Evolutionary conservation across 495 filamentous ascomycete genomes (phyloP).

Genomic region (Pyrenula massariospora): DNA sequence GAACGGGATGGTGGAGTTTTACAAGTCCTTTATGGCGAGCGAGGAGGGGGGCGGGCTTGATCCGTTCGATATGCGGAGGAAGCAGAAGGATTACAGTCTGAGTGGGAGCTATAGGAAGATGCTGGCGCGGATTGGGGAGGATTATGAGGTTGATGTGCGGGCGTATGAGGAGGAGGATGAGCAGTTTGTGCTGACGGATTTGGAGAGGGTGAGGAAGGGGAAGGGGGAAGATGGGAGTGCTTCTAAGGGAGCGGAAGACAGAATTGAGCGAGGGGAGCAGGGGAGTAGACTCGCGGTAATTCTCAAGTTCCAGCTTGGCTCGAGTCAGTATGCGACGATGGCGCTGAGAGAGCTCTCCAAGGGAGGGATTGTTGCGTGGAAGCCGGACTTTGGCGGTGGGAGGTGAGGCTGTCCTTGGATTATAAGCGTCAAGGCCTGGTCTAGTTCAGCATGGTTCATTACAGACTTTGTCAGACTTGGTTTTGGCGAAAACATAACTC

Average conservation of each 20-base stretch:
- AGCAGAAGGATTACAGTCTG: slow-evolving; percentile 77
- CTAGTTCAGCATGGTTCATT: too few relatives aligned
- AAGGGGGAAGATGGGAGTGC: slow-evolving; percentile 2
- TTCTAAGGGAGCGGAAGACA: not conserved
- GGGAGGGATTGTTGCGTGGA: slow-evolving; percentile 49
- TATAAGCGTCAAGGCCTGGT: too few relatives aligned
- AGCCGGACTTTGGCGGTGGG: slow-evolving; percentile 48
- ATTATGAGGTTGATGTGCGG: slow-evolving; percentile 55
- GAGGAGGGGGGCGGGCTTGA: slow-evolving; percentile 65
- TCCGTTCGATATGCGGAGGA: slow-evolving; percentile 77
- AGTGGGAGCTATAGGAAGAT: slow-evolving; percentile 80
- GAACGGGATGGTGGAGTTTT: slow-evolving; percentile 73
- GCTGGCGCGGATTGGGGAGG: slow-evolving; percentile 47
- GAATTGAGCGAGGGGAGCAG: slow-evolving; percentile 4
- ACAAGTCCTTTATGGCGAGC: slow-evolving; percentile 70
- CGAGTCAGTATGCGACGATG: slow-evolving; percentile 90
- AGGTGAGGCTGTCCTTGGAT: slow-evolving; percentile 20
- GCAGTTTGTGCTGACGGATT: slow-evolving; percentile 79
- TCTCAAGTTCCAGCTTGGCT: slow-evolving; percentile 71
- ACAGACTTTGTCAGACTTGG: too few relatives aligned
- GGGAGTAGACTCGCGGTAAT: slow-evolving; percentile 64
- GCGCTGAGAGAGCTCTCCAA: slow-evolving; percentile 80
- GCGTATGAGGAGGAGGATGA: slow-evolving; percentile 58
- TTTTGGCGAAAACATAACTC: too few relatives aligned
- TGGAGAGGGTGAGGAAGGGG: slow-evolving; percentile 38